Percentiles rank a stretch among this genome's conserved stretches.
Evolutionary conservation across 257 asterid genomes (phyloP).

Genomic region (Solanum pinnatisectum): DNA sequence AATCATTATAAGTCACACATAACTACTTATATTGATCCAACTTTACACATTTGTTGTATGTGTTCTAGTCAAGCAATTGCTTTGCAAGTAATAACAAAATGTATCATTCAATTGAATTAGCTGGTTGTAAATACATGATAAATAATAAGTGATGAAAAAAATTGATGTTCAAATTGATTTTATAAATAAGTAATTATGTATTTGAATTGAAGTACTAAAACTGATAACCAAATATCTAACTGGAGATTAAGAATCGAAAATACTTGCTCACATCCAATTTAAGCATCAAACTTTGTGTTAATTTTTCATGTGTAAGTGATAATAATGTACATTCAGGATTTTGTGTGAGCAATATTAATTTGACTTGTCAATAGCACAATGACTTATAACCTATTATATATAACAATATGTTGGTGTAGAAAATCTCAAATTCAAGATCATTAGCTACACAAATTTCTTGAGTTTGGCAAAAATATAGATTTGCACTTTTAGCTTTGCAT

Average conservation of each 20-base stretch:
- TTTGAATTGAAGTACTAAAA: not conserved
- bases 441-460: not conserved
- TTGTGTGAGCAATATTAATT: not conserved
- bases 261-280: not conserved
- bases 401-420: too few relatives aligned
- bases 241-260: not conserved
- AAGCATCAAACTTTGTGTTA: not conserved
- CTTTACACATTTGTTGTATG: not conserved
- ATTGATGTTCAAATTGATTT: not conserved
- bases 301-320: not conserved
- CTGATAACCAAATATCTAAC: not conserved
- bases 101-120: not conserved
- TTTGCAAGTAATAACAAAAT: not conserved
- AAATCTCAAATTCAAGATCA: not conserved
- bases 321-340: not conserved
- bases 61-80: not conserved
- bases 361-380: not conserved
- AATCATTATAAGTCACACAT: not conserved
- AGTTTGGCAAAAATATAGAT: not conserved
- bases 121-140: not conserved
- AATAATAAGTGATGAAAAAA: not conserved
- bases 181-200: not conserved
- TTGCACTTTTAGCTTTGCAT: not conserved
- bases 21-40: not conserved
- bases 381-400: too few relatives aligned